Evolutionary conservation across 768 basidiomycete species (phyloP).

Genomic region (Hericium erinaceus): DNA sequence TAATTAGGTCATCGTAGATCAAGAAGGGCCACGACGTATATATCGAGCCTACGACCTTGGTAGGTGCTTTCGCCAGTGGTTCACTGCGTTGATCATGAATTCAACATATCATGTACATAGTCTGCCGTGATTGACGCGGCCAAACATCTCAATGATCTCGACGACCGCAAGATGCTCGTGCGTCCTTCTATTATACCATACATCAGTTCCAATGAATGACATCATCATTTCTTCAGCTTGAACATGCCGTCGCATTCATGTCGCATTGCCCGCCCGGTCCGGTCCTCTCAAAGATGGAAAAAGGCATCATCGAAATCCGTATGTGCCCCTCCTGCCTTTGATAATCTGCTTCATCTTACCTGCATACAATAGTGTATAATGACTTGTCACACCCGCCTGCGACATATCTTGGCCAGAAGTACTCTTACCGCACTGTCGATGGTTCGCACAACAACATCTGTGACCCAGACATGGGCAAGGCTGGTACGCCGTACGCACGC

Average conservation of each 20-base stretch:
- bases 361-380: slow-evolving; percentile 50
- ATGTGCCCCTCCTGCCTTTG: not conserved
- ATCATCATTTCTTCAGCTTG: slow-evolving; percentile 41
- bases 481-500: slow-evolving; percentile 71
- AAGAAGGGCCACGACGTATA: not conserved
- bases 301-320: slow-evolving; percentile 45
- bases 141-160: slow-evolving; percentile 49
- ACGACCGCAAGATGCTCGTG: slow-evolving; percentile 73
- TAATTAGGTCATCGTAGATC: not conserved
- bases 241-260: slow-evolving; percentile 57
- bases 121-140: slow-evolving; percentile 52
- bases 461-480: slow-evolving; percentile 66
- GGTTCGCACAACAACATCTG: slow-evolving; percentile 70
- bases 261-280: slow-evolving; percentile 39
- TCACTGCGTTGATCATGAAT: not conserved
- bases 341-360: not conserved
- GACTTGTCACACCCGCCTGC: slow-evolving; percentile 75
- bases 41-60: not conserved
- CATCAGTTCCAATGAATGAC: not conserved
- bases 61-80: not conserved
- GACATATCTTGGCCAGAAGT: slow-evolving; percentile 53
- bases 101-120: slow-evolving; percentile 23
- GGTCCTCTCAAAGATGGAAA: slow-evolving; percentile 30
- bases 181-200: slow-evolving; percentile 14
- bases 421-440: slow-evolving; percentile 66